Evolutionary conservation across 1,284 basidiomycete genomes (phyloP).

Genomic region (Sporisorium iseilematis-ciliati): DNA sequence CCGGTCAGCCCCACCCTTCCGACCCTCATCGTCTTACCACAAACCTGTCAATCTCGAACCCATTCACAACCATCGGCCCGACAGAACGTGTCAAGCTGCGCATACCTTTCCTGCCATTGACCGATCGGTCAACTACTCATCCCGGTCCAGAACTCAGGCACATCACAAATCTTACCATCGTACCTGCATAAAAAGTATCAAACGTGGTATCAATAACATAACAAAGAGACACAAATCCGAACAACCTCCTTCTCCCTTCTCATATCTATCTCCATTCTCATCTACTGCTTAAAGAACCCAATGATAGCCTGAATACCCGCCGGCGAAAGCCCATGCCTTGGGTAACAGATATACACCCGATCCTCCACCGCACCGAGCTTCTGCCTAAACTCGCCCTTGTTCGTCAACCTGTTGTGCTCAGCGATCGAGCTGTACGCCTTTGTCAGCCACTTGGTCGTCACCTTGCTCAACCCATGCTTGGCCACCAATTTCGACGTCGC

Average conservation of each 20-base stretch:
- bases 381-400: slow-evolving; percentile 66
- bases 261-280: background rate
- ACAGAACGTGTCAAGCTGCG: slow-evolving; percentile 4
- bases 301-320: slow-evolving; percentile 61
- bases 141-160: slow-evolving; percentile 1
- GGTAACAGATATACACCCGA: slow-evolving; percentile 60
- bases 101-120: background rate
- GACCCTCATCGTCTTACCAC: background rate
- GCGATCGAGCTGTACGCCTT: slow-evolving; percentile 56
- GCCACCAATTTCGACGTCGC: slow-evolving; percentile 52
- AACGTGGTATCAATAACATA: slow-evolving; percentile 3
- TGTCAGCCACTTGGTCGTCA: slow-evolving; percentile 56
- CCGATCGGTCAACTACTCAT: slow-evolving; percentile 2
- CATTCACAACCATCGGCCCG: background rate
- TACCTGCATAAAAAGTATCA: background rate
- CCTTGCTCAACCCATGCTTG: slow-evolving; percentile 59
- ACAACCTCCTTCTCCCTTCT: too few relatives aligned
- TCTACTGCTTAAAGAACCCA: slow-evolving; percentile 60
- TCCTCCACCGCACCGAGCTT: slow-evolving; percentile 64
- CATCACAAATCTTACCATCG: background rate
- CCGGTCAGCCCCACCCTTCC: background rate
- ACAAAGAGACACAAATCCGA: background rate
- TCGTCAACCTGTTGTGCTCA: slow-evolving; percentile 51
- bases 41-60: background rate
- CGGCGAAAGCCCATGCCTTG: slow-evolving; percentile 59